These are phyloP conservation scores for Populus alba DNA, from an alignment of 345 rosid species.

Conservation along the genomic window DNA sequence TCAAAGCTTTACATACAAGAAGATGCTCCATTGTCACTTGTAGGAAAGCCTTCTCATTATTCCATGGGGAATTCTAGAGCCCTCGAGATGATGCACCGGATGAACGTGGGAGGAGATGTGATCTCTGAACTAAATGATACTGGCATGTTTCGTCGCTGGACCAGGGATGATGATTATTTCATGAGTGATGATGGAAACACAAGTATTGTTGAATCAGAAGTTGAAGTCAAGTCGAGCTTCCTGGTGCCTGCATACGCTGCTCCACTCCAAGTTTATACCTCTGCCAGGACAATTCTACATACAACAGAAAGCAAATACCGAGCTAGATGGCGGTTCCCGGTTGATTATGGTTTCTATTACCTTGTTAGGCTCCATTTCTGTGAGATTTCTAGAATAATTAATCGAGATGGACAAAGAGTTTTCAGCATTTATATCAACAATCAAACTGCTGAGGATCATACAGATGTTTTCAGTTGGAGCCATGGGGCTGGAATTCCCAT, in stretches of 20 bases:
- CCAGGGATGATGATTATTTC: neutral
- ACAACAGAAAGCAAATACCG: neutral
- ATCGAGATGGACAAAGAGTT: neutral
- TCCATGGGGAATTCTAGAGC: constrained; percentile 1
- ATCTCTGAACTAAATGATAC: constrained; percentile 12
- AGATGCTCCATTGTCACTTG: neutral
- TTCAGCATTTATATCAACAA: constrained; percentile 10
- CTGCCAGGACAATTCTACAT: constrained; percentile 1
- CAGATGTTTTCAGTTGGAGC: constrained; percentile 6
- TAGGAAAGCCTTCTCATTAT: neutral
- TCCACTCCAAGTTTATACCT: neutral
- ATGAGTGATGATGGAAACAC: neutral
- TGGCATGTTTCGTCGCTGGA: constrained; percentile 20
- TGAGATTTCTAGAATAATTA: neutral
- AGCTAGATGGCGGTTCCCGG: constrained; percentile 10
- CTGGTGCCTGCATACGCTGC: neutral
- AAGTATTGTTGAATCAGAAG: neutral
- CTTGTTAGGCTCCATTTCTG: constrained; percentile 25
- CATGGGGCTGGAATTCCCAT: constrained; percentile 11
- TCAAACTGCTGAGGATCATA: neutral
- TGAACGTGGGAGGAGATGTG: constrained; percentile 12
- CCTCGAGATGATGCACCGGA: constrained; percentile 21
- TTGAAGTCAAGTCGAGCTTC: neutral
- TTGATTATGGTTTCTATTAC: constrained; percentile 12
- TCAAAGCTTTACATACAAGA: constrained; percentile 19